Percentiles rank a stretch among this genome's conserved stretches.
These are phyloP conservation scores for Xylariaceae sp. DNA, from an alignment of 2,329 filamentous ascomycete species.

Conservation along the genomic window DNA sequence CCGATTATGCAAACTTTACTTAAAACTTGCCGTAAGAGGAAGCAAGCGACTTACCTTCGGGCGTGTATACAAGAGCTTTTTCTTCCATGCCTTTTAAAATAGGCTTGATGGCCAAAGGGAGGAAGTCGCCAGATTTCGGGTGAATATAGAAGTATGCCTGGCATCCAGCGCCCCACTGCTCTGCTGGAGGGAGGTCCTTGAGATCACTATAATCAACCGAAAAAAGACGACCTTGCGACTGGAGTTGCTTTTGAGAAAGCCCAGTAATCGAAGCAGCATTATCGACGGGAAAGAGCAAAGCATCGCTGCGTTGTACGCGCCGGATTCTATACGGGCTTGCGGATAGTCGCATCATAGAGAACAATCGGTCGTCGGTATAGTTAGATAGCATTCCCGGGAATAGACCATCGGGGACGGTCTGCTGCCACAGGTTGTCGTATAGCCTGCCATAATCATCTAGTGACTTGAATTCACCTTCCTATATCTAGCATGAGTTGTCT, in stretches of 20 bases:
- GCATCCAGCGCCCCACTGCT: constrained; percentile 48
- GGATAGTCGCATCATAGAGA: constrained; percentile 35
- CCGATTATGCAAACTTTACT: too few species aligned
- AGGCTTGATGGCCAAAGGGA: constrained; percentile 53
- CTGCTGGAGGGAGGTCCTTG: constrained; percentile 21
- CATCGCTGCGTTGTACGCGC: constrained; percentile 42
- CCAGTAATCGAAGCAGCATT: constrained; percentile 41
- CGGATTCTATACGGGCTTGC: constrained; percentile 47
- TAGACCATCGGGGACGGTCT: constrained; percentile 16
- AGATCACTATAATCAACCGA: constrained; percentile 50
- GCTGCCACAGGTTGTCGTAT: constrained; percentile 17
- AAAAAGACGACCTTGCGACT: constrained; percentile 47
- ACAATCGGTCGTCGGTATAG: constrained; percentile 15
- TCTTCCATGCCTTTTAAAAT: constrained; percentile 46
- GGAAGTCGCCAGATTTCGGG: constrained; percentile 46
- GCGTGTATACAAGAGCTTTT: constrained; percentile 51
- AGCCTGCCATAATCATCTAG: constrained; percentile 15
- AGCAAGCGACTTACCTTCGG: constrained; percentile 45
- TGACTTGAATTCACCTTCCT: constrained; percentile 14
- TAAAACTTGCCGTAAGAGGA: too few species aligned
- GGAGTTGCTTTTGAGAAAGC: constrained; percentile 41
- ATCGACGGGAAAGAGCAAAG: constrained; percentile 47
- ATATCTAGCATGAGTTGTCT: not conserved
- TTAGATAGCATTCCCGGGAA: constrained; percentile 13
- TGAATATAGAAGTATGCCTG: constrained; percentile 55